These are phyloP conservation scores for Xylariales sp. DNA, from an alignment of 2,329 filamentous ascomycete species.

Conservation along the genomic window DNA sequence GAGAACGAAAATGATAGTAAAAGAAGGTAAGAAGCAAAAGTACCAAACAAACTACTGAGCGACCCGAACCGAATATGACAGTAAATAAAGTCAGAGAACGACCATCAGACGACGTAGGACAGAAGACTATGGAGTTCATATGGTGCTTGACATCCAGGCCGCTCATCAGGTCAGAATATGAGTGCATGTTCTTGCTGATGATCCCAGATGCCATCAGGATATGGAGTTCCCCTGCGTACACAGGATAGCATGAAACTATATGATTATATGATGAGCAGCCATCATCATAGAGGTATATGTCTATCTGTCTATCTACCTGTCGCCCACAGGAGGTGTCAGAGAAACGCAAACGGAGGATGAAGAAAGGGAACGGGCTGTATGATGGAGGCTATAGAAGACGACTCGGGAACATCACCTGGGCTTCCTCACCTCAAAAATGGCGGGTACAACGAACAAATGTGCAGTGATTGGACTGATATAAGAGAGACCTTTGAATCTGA, in stretches of 20 bases:
- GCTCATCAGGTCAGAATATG: no score
- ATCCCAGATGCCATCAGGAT: neutral
- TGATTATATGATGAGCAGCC: neutral
- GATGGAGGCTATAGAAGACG: no score
- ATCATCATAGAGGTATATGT: no score
- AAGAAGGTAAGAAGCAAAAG: slow-evolving; percentile 4
- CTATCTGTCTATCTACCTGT: neutral
- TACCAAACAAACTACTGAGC: neutral
- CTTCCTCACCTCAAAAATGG: no score
- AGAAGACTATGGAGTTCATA: neutral
- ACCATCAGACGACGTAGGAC: neutral
- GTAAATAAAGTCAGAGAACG: neutral
- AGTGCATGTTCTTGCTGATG: no score
- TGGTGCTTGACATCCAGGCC: no score
- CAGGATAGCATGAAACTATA: neutral
- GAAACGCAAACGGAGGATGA: no score
- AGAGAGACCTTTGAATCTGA: neutral
- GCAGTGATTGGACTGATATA: no score
- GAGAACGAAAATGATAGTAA: neutral
- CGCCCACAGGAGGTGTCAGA: no score
- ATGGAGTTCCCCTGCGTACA: neutral
- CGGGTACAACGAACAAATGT: no score
- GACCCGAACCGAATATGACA: neutral
- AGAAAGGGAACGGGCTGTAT: no score
- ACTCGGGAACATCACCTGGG: no score